phyloP scores from a whole-genome alignment of 2,329 filamentous ascomycete genomes.

The Stagonosporopsis chrysanthemi region DNA sequence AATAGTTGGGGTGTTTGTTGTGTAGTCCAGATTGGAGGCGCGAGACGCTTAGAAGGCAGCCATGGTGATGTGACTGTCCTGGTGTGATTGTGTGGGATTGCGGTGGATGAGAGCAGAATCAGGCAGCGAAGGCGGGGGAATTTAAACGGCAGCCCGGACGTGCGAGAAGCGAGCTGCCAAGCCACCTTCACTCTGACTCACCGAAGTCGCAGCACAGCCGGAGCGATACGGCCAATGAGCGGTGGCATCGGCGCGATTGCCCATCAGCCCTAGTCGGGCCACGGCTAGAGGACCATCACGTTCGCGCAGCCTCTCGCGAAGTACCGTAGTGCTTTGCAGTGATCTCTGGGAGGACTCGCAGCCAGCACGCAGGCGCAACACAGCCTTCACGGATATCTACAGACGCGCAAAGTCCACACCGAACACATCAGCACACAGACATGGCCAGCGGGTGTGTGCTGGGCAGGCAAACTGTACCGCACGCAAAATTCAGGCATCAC shows the following conservation, averaged over 20 bases:
- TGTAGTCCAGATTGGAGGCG: constrained; percentile 44
- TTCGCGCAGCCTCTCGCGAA: constrained; percentile 20
- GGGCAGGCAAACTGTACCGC: not conserved
- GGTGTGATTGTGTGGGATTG: constrained; percentile 29
- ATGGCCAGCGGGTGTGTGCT: not conserved
- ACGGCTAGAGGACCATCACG: constrained; percentile 14
- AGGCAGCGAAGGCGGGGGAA: constrained; percentile 42
- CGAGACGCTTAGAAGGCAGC: constrained; percentile 49
- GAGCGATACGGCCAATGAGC: constrained; percentile 11
- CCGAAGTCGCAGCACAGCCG: constrained; percentile 21
- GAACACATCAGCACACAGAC: not conserved
- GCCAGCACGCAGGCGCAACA: not conserved
- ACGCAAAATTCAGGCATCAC: constrained; percentile 28
- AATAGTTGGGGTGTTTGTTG: constrained; percentile 35
- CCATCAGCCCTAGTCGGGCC: constrained; percentile 14
- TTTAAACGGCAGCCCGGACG: constrained; percentile 26
- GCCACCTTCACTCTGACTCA: constrained; percentile 26
- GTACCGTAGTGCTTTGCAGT: constrained; percentile 15
- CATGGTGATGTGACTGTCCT: constrained; percentile 47
- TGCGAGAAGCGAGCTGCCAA: constrained; percentile 31
- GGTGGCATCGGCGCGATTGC: not conserved
- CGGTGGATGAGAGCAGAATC: constrained; percentile 39
- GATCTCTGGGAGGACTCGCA: not conserved
- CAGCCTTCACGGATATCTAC: constrained; percentile 7
- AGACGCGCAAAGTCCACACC: not conserved